Base-by-base conservation (phyloP, 2,329 filamentous ascomycete genomes). In the Coniella lustricola region DNA sequence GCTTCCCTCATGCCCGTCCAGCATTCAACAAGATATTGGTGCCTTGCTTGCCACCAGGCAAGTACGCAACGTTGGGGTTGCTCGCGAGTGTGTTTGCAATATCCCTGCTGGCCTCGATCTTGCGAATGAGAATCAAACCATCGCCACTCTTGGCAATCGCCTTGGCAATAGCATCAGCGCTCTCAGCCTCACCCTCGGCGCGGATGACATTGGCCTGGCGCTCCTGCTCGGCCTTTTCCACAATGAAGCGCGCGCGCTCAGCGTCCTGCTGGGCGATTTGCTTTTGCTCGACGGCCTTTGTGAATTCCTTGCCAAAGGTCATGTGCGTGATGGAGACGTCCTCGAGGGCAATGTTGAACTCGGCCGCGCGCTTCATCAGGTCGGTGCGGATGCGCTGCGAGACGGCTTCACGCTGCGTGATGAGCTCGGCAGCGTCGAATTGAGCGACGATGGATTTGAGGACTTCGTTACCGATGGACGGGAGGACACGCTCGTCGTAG, bases 301-400 rank as follows among this genome's bases (percentile, higher is more conserved):
- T 98, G 77, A 98, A 98, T 72, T 98, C 93, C 70, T 91, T 91
- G 60, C 93, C 93, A 67, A 98, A 98, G 46, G 93, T 98, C 93
- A 98, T 98, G 79, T 98, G 93, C 54, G 93, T 98, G 70, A 98
- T 98, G 64, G 89, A 95, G 52, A 98, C 93, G 64, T 98, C 93
- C 72, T 98, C 93, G 46, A 98, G 87, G 22, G 90, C 89, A 64
- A 98, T 98, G 77, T 98, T 95, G 82, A 98, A 98, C 70, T 98
- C 93, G 62, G 84, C 75, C 41, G 93, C 93, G 62, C 93, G 90
- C 74, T 86, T 90, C 64, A 93, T 84, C 43, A 98, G 82, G 67
- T 98, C 93, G 59, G 79, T 78, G 53, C 88, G 90, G 76, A 98
- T 98, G 62, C 90, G 87, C 70, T 96, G 85, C 56, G 85, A 91